phyloP scores from a whole-genome alignment of 2,329 filamentous ascomycete species.

The Hypoxylon sp. region DNA sequence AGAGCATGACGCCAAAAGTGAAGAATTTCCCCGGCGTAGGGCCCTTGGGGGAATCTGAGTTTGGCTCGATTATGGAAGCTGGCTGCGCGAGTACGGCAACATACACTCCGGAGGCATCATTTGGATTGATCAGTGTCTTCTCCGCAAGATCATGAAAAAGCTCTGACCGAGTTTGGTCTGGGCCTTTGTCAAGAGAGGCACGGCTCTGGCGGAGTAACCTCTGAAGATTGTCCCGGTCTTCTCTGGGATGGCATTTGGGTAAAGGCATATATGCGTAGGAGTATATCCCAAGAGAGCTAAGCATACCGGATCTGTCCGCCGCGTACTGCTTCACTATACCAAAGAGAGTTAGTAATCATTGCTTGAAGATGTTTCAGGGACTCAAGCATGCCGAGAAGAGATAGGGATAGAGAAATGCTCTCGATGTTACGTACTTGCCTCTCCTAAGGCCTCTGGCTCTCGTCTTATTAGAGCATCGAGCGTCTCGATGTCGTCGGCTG shows the following conservation, averaged over 20 bases:
- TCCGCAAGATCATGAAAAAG: conserved; percentile 28
- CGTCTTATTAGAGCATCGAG: conserved; percentile 24
- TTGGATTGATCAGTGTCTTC: conserved; percentile 20
- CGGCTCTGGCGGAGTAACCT: conserved; percentile 14
- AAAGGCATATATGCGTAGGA: conserved; percentile 35
- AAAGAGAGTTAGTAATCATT: not conserved
- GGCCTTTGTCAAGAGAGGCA: not conserved
- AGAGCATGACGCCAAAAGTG: conserved; percentile 29
- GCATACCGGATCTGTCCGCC: conserved; percentile 5
- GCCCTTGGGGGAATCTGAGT: not conserved
- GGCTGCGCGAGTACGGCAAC: conserved; percentile 24
- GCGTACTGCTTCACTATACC: conserved; percentile 18
- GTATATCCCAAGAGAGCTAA: conserved; percentile 21
- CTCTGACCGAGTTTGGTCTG: conserved; percentile 10
- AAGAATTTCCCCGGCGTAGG: conserved; percentile 18
- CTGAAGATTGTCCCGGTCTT: conserved; percentile 14
- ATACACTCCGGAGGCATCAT: conserved; percentile 27
- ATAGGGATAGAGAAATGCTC: not conserved
- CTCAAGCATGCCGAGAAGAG: too few relatives aligned
- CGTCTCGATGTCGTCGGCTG: conserved; percentile 27
- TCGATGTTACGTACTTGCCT: conserved; percentile 16
- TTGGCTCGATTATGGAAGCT: not conserved
- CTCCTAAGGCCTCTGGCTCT: conserved; percentile 23
- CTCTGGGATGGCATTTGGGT: conserved; percentile 1
- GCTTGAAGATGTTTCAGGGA: not conserved